Evolutionary conservation across 176 grass and related monocot species (phyloP), one percentile per base, ranked within the genome.

Genomic region (Triticum timopheevii): DNA sequence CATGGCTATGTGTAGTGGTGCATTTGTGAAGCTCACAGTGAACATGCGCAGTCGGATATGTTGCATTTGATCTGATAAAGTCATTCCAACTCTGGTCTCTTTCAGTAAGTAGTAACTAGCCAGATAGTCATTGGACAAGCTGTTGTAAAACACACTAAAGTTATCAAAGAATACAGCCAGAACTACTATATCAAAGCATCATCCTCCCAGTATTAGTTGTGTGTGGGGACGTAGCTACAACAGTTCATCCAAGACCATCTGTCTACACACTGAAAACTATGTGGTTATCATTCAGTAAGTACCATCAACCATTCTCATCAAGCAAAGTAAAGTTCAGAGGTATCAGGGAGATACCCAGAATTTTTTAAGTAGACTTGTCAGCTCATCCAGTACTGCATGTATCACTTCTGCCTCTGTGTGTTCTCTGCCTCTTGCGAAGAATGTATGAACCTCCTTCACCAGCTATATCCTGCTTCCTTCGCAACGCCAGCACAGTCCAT

Each of bases 401-500:
- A 94, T 88, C 65, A 77, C 28, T 50, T 95, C 88, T 80, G 79
- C 62, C 54, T 90, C 61, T 4, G 49, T 82, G 65, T 90, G 90
- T 10, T 90, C 79, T 59, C 69, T 77, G 64, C 88, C 85, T 84
- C 75, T 80, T 66, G 84, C 80, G 71, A 90, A 87, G 79, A 91
- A 92, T 1, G 84, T 86, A 78, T 85, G 90, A 54, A 90, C 82
- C 84, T 88, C 87, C 80, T 90, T 91, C 64, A 84, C 83, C 85
- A 89, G 73, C 91, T 96, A 80, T 86, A 89, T 78, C 89, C 94
- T 13, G 94, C 85, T 84, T 97, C 87, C 81, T 93, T 97, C 63
- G 77, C 63, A 30, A 81, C 27, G 15, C 82, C 84, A 28, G 74
- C 63, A 76, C 22, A 80, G 76, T 88, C 86, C 90, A 95, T 90